Evolutionary conservation across 2,329 filamentous ascomycete genomes (phyloP).

Genomic region (Ceratocystis cacaofunesta): DNA sequence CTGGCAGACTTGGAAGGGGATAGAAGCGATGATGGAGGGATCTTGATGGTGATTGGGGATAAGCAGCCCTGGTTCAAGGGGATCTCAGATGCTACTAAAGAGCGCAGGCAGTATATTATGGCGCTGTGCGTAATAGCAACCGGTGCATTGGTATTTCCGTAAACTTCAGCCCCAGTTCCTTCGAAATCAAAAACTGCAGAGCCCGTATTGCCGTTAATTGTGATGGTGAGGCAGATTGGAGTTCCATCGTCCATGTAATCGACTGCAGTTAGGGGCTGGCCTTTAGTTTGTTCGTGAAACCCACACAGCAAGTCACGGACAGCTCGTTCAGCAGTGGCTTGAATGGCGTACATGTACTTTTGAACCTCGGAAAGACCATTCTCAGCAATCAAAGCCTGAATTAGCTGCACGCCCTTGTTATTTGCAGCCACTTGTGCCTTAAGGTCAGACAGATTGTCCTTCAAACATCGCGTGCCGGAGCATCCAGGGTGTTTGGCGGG

Average conservation of each 20-base stretch:
- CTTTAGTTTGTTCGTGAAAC: slow-evolving; percentile 54
- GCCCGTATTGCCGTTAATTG: slow-evolving; percentile 58
- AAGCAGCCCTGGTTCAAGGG: slow-evolving; percentile 73
- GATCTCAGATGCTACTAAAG: slow-evolving; percentile 66
- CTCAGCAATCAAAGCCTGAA: slow-evolving; percentile 58
- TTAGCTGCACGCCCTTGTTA: slow-evolving; percentile 72
- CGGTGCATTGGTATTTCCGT: slow-evolving; percentile 68
- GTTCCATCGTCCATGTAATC: slow-evolving; percentile 79
- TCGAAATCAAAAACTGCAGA: slow-evolving; percentile 69
- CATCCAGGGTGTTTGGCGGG: slow-evolving; percentile 62
- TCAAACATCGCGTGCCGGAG: slow-evolving; percentile 61
- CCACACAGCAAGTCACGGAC: slow-evolving; percentile 59
- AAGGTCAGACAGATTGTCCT: slow-evolving; percentile 69
- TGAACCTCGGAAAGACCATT: slow-evolving; percentile 66
- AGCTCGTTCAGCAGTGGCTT: slow-evolving; percentile 61
- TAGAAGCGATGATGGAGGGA: slow-evolving; percentile 58
- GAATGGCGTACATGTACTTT: slow-evolving; percentile 72
- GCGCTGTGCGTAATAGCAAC: slow-evolving; percentile 70
- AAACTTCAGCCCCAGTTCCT: slow-evolving; percentile 66
- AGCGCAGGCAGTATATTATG: slow-evolving; percentile 76
- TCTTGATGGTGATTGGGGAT: slow-evolving; percentile 57
- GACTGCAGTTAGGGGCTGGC: slow-evolving; percentile 52
- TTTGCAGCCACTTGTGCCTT: slow-evolving; percentile 76
- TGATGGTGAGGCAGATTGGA: slow-evolving; percentile 59
- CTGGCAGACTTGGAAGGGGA: slow-evolving; percentile 63